Percentiles rank a stretch among this genome's conserved stretches.
Conservation (phyloP, 1,139 yeast species). For the Casaregolazyma lundiana region DNA sequence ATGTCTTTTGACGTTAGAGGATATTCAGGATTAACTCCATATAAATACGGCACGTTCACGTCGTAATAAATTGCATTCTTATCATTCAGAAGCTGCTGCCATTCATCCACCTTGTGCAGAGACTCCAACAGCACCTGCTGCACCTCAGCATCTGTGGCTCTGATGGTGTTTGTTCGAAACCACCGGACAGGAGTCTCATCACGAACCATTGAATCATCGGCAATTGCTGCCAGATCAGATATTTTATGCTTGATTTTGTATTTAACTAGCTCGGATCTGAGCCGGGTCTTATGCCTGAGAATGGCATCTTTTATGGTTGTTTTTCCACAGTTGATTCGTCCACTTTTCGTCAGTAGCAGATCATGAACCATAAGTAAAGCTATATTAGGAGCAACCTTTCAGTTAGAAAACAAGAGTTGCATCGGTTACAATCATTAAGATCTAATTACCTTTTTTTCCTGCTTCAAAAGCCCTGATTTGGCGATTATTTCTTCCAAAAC, state of each 20-base stretch:
- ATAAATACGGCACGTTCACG: conserved; percentile 64
- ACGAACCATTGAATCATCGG: conserved; percentile 1
- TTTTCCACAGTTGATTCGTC: conserved; percentile 85
- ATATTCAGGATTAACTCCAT: conserved; percentile 73
- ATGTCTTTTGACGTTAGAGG: conserved; percentile 60
- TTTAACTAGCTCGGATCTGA: conserved; percentile 76
- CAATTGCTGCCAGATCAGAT: conserved; percentile 31
- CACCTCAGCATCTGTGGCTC: conserved; percentile 33
- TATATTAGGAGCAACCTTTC: conserved; percentile 41
- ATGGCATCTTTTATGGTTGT: conserved; percentile 82
- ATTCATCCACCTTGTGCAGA: conserved; percentile 44
- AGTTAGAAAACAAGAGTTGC: background rate
- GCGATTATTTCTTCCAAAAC: conserved; percentile 58
- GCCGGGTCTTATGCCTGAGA: conserved; percentile 68
- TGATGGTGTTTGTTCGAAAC: conserved; percentile 72
- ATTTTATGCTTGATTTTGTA: conserved; percentile 67
- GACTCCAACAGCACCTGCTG: conserved; percentile 45
- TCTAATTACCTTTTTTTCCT: conserved; percentile 41
- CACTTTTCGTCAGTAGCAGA: conserved; percentile 65
- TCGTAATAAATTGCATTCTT: conserved; percentile 55
- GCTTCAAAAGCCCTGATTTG: conserved; percentile 54
- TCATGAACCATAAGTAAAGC: conserved; percentile 74
- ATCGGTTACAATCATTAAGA: background rate
- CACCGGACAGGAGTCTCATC: conserved; percentile 69
- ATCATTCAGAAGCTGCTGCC: conserved; percentile 43